A percentile compares a stretch with the other conserved stretches of the same genome.
phyloP scores from a whole-genome alignment of 2,329 filamentous ascomycete species.

The Spiromastix sp. region DNA sequence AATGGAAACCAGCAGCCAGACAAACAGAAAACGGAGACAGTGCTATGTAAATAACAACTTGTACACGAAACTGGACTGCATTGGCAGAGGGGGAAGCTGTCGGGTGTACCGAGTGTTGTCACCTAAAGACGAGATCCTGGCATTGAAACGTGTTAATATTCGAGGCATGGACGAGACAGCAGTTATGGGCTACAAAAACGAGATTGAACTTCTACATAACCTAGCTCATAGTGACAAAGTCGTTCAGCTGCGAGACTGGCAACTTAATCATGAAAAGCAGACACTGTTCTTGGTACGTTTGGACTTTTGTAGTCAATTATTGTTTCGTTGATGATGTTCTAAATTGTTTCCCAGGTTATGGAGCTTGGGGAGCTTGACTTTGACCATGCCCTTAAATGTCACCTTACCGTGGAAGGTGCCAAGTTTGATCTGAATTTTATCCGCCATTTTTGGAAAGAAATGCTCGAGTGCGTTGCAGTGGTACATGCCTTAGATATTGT shows the following conservation, averaged over 20 bases:
- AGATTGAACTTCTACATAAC: slow-evolving; percentile 73
- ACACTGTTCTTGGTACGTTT: slow-evolving; percentile 57
- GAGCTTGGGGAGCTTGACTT: slow-evolving; percentile 93
- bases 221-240: slow-evolving; percentile 70
- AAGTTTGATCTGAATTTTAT: slow-evolving; percentile 81
- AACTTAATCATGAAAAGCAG: slow-evolving; percentile 76
- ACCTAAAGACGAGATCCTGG: slow-evolving; percentile 80
- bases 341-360: no score
- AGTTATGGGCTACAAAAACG: slow-evolving; percentile 73
- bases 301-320: no score
- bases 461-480: slow-evolving; percentile 86
- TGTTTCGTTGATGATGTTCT: no score
- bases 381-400: slow-evolving; percentile 68
- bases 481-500: slow-evolving; percentile 88
- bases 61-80: slow-evolving; percentile 70
- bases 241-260: slow-evolving; percentile 71
- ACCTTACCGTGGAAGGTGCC: slow-evolving; percentile 59
- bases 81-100: slow-evolving; percentile 75
- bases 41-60: slow-evolving; percentile 73
- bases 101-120: slow-evolving; percentile 86
- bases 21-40: slow-evolving; percentile 34
- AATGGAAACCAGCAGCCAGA: background rate
- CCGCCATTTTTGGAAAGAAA: slow-evolving; percentile 98
- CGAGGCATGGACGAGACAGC: slow-evolving; percentile 70
- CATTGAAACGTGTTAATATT: slow-evolving; percentile 74